Evolutionary conservation across 805 yeast genomes (phyloP).

Genomic region (Sungouiozyma intestinalis): DNA sequence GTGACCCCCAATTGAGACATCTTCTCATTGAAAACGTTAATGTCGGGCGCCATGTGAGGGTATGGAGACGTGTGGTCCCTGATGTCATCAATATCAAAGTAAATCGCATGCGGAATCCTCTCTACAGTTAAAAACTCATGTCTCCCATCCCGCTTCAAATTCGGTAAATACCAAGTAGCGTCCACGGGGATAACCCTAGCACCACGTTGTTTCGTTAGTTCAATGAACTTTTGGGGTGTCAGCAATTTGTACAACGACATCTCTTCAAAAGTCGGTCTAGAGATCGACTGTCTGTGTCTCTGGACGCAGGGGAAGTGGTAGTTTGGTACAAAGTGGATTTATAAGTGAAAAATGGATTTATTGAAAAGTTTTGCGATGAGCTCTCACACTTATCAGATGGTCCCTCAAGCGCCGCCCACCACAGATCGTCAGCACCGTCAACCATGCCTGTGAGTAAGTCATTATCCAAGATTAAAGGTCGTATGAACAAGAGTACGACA

Average conservation of each 20-base stretch:
- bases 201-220: conserved; percentile 12
- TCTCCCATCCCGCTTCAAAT: conserved; percentile 46
- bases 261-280: too few relatives aligned
- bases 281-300: too few relatives aligned
- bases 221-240: conserved; percentile 19
- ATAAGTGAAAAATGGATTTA: too few relatives aligned
- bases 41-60: conserved; percentile 86
- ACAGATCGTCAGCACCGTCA: not conserved
- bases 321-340: too few relatives aligned
- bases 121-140: conserved; percentile 44
- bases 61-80: conserved; percentile 49
- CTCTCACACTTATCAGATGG: not conserved
- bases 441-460: conserved; percentile 29
- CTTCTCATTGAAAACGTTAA: conserved; percentile 42
- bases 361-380: not conserved
- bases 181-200: conserved; percentile 53
- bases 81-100: conserved; percentile 67
- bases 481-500: conserved; percentile 13
- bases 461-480: conserved; percentile 22
- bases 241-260: conserved; percentile 16
- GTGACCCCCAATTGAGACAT: conserved; percentile 47
- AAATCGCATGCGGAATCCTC: conserved; percentile 58
- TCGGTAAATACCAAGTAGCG: conserved; percentile 90
- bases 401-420: not conserved
- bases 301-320: too few relatives aligned